Base-by-base conservation (phyloP, 768 basidiomycete species). In the Boletus rubropictus region DNA sequence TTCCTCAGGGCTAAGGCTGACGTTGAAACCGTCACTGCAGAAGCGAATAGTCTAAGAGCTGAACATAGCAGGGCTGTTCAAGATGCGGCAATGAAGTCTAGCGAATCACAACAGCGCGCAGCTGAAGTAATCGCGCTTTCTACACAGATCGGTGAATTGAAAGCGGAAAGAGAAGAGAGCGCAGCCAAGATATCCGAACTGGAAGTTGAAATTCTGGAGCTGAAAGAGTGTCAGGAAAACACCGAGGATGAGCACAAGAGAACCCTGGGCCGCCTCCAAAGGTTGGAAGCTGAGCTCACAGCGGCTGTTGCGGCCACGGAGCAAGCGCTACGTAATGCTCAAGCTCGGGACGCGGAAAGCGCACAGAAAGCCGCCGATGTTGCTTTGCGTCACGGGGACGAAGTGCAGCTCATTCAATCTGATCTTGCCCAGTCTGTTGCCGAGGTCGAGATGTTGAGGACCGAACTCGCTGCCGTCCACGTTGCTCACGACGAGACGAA, bases 181-280 rank as follows among this genome's bases (percentile, higher is more conserved):
- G 77, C 81, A 8, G 72, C 69, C 58, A 88, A 82, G 64, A 69
- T 90, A 4, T 87, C 86, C 0, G 89, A 92, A 57, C 71, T 89
- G 21, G 89, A 92, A 68, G 69, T 92, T 41, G 87, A 91, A 61
- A 75, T 89, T 34, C 64, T 90, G 48, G 89, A 91, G 66, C 58
- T 84, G 50, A 86, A 76, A 63, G 89, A 92, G 60, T 71, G 71
- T 34, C 78, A 79, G 51, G 89, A 90, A 54, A 65, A 65, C 17
- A 69, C 74, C 6, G 81, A 85, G 56, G 87, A 88, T 46, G 75
- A 75, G 25, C 78, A 74, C 41, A 70, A 67, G 38, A 68, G 69
- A 49, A 62, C 74, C 10, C 57, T 75, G 32, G 63, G 68, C 10
- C 75, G 67, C 38, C 68, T 86, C 25, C 73, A 76, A 50, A 53